A percentile compares a stretch with the other conserved stretches of the same genome.
Conservation (phyloP, 2,329 filamentous ascomycete genomes). For the Curvularia verruculosa region DNA sequence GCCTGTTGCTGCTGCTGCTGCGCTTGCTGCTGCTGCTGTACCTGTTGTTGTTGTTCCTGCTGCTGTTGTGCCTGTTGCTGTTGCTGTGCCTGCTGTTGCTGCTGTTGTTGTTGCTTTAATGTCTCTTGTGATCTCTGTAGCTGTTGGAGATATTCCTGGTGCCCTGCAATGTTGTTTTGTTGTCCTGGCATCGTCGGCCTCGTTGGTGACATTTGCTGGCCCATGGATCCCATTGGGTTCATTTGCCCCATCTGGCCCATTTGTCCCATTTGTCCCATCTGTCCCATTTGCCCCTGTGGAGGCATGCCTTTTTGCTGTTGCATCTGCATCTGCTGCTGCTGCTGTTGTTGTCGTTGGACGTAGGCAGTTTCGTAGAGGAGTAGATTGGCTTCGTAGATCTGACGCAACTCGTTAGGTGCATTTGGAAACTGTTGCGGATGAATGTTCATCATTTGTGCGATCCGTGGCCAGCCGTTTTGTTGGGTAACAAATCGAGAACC, state of each 20-base stretch:
- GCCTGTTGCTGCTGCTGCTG: slow-evolving; percentile 33
- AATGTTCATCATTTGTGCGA: slow-evolving; percentile 63
- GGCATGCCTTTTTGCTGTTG: slow-evolving; percentile 42
- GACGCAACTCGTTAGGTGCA: slow-evolving; percentile 71
- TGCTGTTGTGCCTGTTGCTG: slow-evolving; percentile 27
- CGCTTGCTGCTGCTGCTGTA: neutral
- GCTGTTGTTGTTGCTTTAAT: slow-evolving; percentile 44
- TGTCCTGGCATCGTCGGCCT: slow-evolving; percentile 38
- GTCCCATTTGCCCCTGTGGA: slow-evolving; percentile 33
- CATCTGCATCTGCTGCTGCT: slow-evolving; percentile 41
- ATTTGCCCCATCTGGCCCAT: slow-evolving; percentile 15
- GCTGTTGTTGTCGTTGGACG: slow-evolving; percentile 62
- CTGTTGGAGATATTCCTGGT: slow-evolving; percentile 54
- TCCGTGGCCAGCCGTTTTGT: slow-evolving; percentile 73
- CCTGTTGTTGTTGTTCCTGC: slow-evolving; percentile 33
- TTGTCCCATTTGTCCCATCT: slow-evolving; percentile 13
- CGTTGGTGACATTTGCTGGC: slow-evolving; percentile 46
- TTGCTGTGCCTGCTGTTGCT: slow-evolving; percentile 47
- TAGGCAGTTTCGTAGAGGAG: slow-evolving; percentile 76
- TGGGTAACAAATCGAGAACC: slow-evolving; percentile 77
- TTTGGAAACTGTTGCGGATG: slow-evolving; percentile 58
- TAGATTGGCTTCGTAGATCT: slow-evolving; percentile 77
- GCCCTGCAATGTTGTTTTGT: slow-evolving; percentile 57
- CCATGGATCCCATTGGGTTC: slow-evolving; percentile 23
- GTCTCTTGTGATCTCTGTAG: slow-evolving; percentile 50